Base-by-base conservation (phyloP, 2,329 filamentous ascomycete genomes). In the Myrmaecium sp. region DNA sequence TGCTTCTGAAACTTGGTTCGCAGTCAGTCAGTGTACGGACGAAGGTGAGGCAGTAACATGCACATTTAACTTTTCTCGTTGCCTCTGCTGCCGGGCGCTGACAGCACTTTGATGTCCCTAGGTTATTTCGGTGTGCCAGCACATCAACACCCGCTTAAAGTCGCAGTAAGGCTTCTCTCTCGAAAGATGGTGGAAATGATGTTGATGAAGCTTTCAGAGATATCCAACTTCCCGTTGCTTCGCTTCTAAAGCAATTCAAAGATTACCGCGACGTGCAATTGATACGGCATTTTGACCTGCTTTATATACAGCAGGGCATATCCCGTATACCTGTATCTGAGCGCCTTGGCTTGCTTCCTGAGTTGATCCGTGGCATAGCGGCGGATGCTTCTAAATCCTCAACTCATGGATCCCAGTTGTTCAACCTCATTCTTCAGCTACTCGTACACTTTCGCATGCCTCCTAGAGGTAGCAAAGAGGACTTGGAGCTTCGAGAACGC, bases 211-310 rank as follows among this genome's bases (percentile, higher is more conserved):
- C 7, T 14, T 24, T 14, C 23, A 55, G 51, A 33, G 60, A 63
- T 6, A 71, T 94, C 36, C 64, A 84, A 28, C 60, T 98, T 5
- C 89, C 89, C 0, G 83, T 95, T 8, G 66, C 70, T n/a, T 70
- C 74, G 10, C 62, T 98, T 11, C 52, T 95, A 29, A 75, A 83
- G 39, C 89, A 95, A 49, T 94, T 92, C 62, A 92, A 91, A 50
- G 69, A 79, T 13, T 70, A 69, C 19, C 62, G 39, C 12, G 36
- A 71, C 20, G 75, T 74, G 8, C 60, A 74, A 1, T 62, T 94
- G 19, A 70, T 98, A 36, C 75, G 81, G 35, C 80, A 92, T 46
- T 78, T 94, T 39, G 84, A 95, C 51, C 58, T 95, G 21, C 64
- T 78, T 11, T 93, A 92, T 46, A 77, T 94, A 19, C 80, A 91